phyloP scores from a whole-genome alignment of 345 rosid species.

The Fremontodendron californicum region DNA sequence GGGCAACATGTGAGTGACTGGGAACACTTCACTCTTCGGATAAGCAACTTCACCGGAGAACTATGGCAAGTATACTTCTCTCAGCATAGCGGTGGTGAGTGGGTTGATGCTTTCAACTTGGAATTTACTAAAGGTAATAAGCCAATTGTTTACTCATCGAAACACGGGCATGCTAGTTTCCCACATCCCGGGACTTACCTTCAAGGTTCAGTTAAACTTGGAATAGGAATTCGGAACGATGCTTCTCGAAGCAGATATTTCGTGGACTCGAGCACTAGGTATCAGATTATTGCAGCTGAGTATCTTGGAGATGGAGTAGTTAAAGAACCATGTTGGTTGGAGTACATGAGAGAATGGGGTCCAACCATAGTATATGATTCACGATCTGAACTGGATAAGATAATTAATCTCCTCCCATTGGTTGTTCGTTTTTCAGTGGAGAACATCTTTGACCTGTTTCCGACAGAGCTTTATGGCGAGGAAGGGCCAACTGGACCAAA shows the following conservation, averaged over 20 bases:
- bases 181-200: conserved; percentile 76
- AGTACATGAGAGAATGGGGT: conserved; percentile 97
- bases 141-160: conserved; percentile 72
- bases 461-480: conserved; percentile 87
- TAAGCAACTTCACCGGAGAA: conserved; percentile 84
- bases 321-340: conserved; percentile 75
- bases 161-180: conserved; percentile 82
- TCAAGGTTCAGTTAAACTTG: conserved; percentile 74
- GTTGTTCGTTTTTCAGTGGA: conserved; percentile 71
- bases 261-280: conserved; percentile 69
- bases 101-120: conserved; percentile 62
- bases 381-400: conserved; percentile 68
- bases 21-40: conserved; percentile 86
- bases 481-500: conserved; percentile 98
- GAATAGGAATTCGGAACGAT: conserved; percentile 76
- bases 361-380: conserved; percentile 77
- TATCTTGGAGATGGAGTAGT: conserved; percentile 59
- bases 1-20: conserved; percentile 89
- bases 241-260: conserved; percentile 48
- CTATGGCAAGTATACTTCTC: conserved; percentile 75
- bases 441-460: conserved; percentile 74
- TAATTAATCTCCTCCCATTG: conserved; percentile 57
- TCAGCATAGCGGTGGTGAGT: conserved; percentile 84
- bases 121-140: conserved; percentile 65
- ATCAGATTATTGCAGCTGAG: conserved; percentile 70